Conservation (phyloP, 169 alveolate species). For the Plasmodium inui region DNA sequence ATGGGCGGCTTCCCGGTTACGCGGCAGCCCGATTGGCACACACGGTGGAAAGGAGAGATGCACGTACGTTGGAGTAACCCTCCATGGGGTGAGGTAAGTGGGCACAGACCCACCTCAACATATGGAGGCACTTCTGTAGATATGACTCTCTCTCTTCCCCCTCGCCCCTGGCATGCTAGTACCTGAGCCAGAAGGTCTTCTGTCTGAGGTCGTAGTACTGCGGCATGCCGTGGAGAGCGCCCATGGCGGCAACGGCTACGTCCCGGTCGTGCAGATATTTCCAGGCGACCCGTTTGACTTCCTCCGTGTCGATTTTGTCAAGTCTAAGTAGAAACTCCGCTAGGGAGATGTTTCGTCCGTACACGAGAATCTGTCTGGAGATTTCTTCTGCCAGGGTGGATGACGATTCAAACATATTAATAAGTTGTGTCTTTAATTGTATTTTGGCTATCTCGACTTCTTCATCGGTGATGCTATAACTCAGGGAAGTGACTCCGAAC, state of each 20-base stretch:
- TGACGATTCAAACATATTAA: conserved; percentile 85
- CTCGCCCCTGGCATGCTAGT: conserved; percentile 31
- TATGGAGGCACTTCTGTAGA: too few species aligned
- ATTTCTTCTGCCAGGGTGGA: conserved; percentile 89
- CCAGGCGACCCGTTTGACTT: conserved; percentile 90
- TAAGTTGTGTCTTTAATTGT: conserved; percentile 84
- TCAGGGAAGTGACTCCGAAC: conserved; percentile 88
- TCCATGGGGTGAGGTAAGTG: background rate
- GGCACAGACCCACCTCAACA: background rate
- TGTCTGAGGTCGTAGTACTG: conserved; percentile 83
- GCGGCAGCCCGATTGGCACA: background rate
- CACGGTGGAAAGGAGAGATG: background rate
- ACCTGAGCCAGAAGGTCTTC: conserved; percentile 87
- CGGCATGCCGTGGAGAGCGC: conserved; percentile 88
- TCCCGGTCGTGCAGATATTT: conserved; percentile 88
- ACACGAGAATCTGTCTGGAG: conserved; percentile 87
- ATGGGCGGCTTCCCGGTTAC: background rate
- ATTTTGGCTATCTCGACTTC: conserved; percentile 88
- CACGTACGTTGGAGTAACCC: background rate
- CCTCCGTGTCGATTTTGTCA: conserved; percentile 88
- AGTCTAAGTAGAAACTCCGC: conserved; percentile 87
- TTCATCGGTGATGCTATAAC: conserved; percentile 87
- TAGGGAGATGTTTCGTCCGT: conserved; percentile 86
- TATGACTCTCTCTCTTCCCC: too few species aligned
- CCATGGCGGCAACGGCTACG: conserved; percentile 87